Evolutionary conservation across 257 asterid genomes (phyloP), one percentile per base, ranked within the genome.

Genomic region (Scutellaria galericulata): DNA sequence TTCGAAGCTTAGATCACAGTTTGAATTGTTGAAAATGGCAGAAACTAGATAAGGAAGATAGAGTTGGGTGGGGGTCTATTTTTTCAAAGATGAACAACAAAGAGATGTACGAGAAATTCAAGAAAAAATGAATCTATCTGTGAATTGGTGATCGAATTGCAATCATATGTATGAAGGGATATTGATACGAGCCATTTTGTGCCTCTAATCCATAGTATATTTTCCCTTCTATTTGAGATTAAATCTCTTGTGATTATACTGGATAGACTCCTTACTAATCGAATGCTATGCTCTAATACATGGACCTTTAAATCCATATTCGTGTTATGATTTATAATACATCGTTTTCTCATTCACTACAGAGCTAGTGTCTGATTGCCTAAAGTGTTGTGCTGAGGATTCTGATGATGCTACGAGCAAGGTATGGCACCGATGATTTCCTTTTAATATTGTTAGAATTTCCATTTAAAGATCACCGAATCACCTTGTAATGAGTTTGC

Each of bases 351-450:
- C 22, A 64, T 64, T 60, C 70, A 41, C 75, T 79, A 66, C 90
- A 89, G 98, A 89, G 83, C 77, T 93, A 75, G 89, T 91, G 14
- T 84, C 96, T 67, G 97, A 93, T 76, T 93, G 98, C 79, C 74
- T 86, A 53, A 91, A 80, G 73, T 93, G 98, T 75, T 93, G 98
- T 75, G 77, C 96, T 31, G 98, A 93, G 87, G 98, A 93, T 83
- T 91, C 97, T 67, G 97, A 91, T 81, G 97, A 93, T 80, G 89
- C 90, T 70, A 87, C 83, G 61, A 90, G 97, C 86, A 93, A 90
- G 97, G 98, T 90, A 85, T 71, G 47, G 27, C 15, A 20, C 8
- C 6, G 52, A 4, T 47, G 54, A 27, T 37, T 64, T 13, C 3
- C 44, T 65, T 54, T 31, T 31, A 31, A 54, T 24, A 20, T 45